Base-by-base conservation (phyloP, 331 rosid species). In the Erythrophleum ivorense region DNA sequence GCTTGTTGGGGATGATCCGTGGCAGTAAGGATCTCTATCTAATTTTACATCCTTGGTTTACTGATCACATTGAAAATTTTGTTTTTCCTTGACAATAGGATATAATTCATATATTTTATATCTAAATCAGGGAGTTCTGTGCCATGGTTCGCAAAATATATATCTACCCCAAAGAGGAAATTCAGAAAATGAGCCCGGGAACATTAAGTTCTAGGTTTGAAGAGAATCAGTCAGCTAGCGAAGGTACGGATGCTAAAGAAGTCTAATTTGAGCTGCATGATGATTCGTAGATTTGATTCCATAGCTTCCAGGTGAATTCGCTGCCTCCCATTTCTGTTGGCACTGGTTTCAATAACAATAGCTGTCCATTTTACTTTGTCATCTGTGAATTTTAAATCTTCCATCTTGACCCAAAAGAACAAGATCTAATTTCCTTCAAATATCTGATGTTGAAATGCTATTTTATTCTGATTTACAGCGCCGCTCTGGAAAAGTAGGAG, bases 1-100 rank as follows among this genome's bases (percentile, higher is more conserved):
- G 98, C 98, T 94, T 62, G 98, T 92, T 58, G 98, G 98, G 52
- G 98, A 94, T 62, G 98, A 94, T 86, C 98, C 98, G 1, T 94
- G 97, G 98, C 97, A 80, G 98, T 94, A 89, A 90, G 98, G 68
- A 78, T 71, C 76, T 77, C 66, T 59, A 49, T 76, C 63, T 84
- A 69, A 75, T 48, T 57, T n/a, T 45, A 33, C 13, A 4, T 43
- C 45, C 24, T 54, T 65, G 57, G 55, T 75, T 78, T 48, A 54
- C 48, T 45, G 49, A 21, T 4, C 43, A 52, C 41, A 29, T 75
- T 9, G 6, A 41, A 29, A 34, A 15, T 65, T 1, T 48, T 71
- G 33, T 79, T 79, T 19, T 73, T 48, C 18, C 19, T 75, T 41
- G 50, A 34, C 34, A 64, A 58, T 54, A 57, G 58, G 14, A 8